These are phyloP conservation scores for Ambrosiella beaveri DNA, from an alignment of 2,329 filamentous ascomycete species.

Conservation along the genomic window DNA sequence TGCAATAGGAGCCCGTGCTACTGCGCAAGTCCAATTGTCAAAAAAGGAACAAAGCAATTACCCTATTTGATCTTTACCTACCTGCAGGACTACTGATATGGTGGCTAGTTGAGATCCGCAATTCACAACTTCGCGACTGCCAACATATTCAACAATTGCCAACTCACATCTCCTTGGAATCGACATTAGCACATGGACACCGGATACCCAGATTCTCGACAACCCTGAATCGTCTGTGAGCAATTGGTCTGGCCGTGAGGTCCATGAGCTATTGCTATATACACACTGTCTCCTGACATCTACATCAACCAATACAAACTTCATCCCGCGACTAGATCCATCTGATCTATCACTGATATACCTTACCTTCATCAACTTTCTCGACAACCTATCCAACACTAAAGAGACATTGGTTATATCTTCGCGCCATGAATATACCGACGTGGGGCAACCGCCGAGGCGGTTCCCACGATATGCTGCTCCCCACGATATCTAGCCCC, in stretches of 20 bases:
- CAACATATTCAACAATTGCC: background rate
- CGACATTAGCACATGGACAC: too few relatives aligned
- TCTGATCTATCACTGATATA: background rate
- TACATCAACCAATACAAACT: background rate
- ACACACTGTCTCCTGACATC: too few relatives aligned
- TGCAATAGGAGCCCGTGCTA: background rate
- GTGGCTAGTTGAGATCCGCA: background rate
- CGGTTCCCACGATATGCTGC: conserved; percentile 9
- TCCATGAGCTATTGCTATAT: too few relatives aligned
- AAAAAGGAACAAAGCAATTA: conserved; percentile 1
- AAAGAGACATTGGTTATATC: background rate
- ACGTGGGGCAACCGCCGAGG: conserved; percentile 9
- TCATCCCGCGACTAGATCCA: background rate
- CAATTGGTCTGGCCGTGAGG: too few relatives aligned
- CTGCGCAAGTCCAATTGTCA: background rate
- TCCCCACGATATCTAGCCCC: conserved; percentile 11
- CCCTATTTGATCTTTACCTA: background rate
- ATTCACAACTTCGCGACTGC: background rate
- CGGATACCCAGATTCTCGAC: too few relatives aligned
- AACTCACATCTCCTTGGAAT: background rate
- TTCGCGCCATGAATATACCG: conserved; percentile 11
- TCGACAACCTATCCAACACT: background rate
- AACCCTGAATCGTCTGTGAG: too few relatives aligned
- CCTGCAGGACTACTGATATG: background rate
- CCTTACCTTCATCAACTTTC: background rate